Evolutionary conservation across 1,284 basidiomycete species (phyloP), one percentile per base, ranked within the genome.

Genomic region (Flammula alnicola): DNA sequence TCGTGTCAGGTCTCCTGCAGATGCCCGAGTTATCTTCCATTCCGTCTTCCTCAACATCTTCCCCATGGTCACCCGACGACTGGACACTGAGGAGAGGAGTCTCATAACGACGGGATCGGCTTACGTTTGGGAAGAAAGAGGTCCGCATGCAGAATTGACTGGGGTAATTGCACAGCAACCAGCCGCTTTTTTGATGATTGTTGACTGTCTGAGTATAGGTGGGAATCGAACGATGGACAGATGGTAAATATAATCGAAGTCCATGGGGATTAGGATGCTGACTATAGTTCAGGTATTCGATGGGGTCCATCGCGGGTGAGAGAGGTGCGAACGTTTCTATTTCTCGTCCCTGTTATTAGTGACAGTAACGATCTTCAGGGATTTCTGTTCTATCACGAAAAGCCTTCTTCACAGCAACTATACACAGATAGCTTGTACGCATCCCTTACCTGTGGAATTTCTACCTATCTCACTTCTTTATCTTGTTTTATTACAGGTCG

Each of bases 101-200:
- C 63, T 77, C 40, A 85, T 86, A 47, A 63, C 74, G 20, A 75
- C 88, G 9, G 88, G 88, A 25, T 83, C 85, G 50, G 83, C 89
- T 22, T 91, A 89, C 60, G 86, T 91, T 32, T 91, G 88, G 88
- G 88, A 91, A 65, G 88, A 91, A 66, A 78, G 86, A 51, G 87
- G 84, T 8, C 83, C 87, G 32, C 84, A 85, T 59, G 79, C 86
- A 38, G 88, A 91, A 55, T 65, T 80, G 36, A 79, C 82, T 67
- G 76, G 88, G 68, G 88, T 90, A 67, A 66, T 79, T 69, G 42
- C 17, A n/a, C 12, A 17, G 14, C 22, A 19, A 25, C 17, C 30
- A 8, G 9, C 22, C 19, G 20, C 26, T 44, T 27, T 31, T 29
- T 39, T 36, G 26, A 47, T 31, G 30, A 43, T 27, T 46, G 39